Evolutionary conservation across 176 grass and related monocot species (phyloP), one percentile per base, ranked within the genome.

Genomic region (Tuctoria greenei): DNA sequence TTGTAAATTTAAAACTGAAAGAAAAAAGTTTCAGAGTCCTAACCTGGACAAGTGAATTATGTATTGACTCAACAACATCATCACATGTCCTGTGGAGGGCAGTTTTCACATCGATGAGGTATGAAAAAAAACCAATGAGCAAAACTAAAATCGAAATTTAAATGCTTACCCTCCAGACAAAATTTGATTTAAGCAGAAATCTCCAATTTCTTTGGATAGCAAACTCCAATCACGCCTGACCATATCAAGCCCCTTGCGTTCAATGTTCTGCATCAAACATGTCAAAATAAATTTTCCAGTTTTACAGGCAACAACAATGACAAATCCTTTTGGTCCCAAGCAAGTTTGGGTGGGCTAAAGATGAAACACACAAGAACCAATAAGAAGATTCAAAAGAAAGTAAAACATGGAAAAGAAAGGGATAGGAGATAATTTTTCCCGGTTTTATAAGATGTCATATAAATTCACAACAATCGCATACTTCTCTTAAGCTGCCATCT

Each of bases 201-300:
- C 95, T 59, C 91, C 95, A 58, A 90, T 86, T 83, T 87, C 90
- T 82, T 91, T 93, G 52, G 95, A 90, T 71, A 99, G 83, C 77
- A 99, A 92, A 84, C 95, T 99, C 95, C 95, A 99, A 86, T 99
- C 95, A 74, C 95, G 88, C 24, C 95, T 82, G 65, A 95, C 95
- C 87, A 99, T 99, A 79, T 99, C 95, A 47, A 99, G 89, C 61
- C 95, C 91, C 67, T 99, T 99, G 43, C 95, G 87, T 86, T 99
- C 95, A 55, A 85, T 99, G 66, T 74, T 90, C 95, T 99, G 80
- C 63, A 79, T 69, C 25, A 72, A 85, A 71, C 12, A 86, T 80
- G 67, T 71, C 74, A 86, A 61, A 71, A 68, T 73, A 65, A 35
- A 34, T 46, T 31, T 67, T 28, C 36, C 34, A 73, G 27, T 47